Base-by-base conservation (phyloP, 495 filamentous ascomycete genomes). In the Parachaetomium inaequale region DNA sequence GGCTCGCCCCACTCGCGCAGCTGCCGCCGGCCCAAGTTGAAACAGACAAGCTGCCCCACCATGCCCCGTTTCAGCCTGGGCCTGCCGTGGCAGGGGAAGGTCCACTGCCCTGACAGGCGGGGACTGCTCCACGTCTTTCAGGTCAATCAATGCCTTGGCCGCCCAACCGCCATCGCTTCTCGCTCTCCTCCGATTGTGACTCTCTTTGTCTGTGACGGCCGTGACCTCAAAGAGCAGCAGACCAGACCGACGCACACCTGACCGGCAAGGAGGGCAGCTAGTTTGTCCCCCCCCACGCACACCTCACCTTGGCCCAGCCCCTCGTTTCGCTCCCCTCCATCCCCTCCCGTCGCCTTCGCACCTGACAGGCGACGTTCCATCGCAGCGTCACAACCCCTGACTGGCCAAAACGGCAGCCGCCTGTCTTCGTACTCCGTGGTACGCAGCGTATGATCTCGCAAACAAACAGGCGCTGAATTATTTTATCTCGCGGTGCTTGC, bases 301-400 rank as follows among this genome's bases (percentile, higher is more conserved):
- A 15, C 23, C 60, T 23, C 55, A 32, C 40, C 57, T 21, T 51
- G 40, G 21, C 49, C 31, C 42, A 11, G 28, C 62, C 57, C 50
- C 56, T 64, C 57, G 56, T 59, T 61, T 65, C 43, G 23, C 15
- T 54, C 19, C 8, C 31, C n/a, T 56, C 23, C 31, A 40, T 61
- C n/a, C n/a, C n/a, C n/a, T n/a, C n/a, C n/a, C n/a, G n/a, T n/a
- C n/a, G n/a, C n/a, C n/a, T n/a, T n/a, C n/a, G n/a, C 56, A 40
- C 42, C 56, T 47, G 46, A 32, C 47, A 26, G 2, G 12, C 43
- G 38, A 58, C 49, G 60, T 63, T 63, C 55, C 62, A 63, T 47
- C 55, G 36, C 45, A 31, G 29, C 29, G 40, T 62, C 60, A 38
- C 36, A 40, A 51, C 43, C 61, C 53, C 45, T 58, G 45, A 28